Percentiles rank a stretch among this genome's conserved stretches.
These are phyloP conservation scores for Melampsora larici-populina DNA, from an alignment of 1,284 basidiomycete species.

Conservation along the genomic window DNA sequence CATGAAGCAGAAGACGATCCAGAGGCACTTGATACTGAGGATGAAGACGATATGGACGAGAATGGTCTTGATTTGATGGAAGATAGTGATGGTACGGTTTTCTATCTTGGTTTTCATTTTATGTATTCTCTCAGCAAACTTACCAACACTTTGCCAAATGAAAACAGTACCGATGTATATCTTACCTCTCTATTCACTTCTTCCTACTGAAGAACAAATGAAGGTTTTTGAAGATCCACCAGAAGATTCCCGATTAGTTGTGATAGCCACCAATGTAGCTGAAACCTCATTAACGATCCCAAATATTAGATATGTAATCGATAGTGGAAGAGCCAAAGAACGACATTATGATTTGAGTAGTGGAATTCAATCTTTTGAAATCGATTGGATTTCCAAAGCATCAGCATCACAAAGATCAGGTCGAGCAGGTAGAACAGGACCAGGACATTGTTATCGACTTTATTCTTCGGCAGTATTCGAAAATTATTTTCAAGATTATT, in stretches of 20 bases:
- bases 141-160: not conserved
- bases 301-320: slow-evolving; percentile 71
- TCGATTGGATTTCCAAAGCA: slow-evolving; percentile 73
- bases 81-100: slow-evolving; percentile 55
- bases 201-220: slow-evolving; percentile 71
- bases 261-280: slow-evolving; percentile 73
- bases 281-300: slow-evolving; percentile 76
- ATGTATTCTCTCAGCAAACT: not conserved
- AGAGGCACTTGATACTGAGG: slow-evolving; percentile 56
- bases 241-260: slow-evolving; percentile 64
- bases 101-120: not conserved
- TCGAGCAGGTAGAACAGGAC: slow-evolving; percentile 72
- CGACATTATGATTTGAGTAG: slow-evolving; percentile 63
- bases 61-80: slow-evolving; percentile 53
- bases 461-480: slow-evolving; percentile 78
- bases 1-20: slow-evolving; percentile 52
- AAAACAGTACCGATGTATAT: slow-evolving; percentile 65
- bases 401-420: slow-evolving; percentile 70
- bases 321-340: slow-evolving; percentile 77
- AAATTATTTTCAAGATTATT: slow-evolving; percentile 82
- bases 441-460: slow-evolving; percentile 73
- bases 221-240: slow-evolving; percentile 68
- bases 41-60: slow-evolving; percentile 54
- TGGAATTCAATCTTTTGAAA: slow-evolving; percentile 69
- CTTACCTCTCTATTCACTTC: slow-evolving; percentile 69